A percentile compares a stretch with the other conserved stretches of the same genome.
These are phyloP conservation scores for Metschnikowia shivogae DNA, from an alignment of 805 yeast genomes.

Conservation along the genomic window DNA sequence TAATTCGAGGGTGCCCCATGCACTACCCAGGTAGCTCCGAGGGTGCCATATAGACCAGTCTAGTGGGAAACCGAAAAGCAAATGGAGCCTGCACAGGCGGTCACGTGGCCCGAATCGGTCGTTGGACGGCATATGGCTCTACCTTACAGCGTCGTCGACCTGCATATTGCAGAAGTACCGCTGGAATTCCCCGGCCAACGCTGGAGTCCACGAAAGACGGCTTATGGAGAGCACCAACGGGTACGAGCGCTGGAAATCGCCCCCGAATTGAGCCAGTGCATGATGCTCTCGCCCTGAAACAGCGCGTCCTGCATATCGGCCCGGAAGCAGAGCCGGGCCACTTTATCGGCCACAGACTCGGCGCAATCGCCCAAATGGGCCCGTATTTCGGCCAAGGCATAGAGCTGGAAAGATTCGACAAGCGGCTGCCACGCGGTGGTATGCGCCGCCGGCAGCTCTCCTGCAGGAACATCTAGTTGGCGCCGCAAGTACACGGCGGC, in stretches of 20 bases:
- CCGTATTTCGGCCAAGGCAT: slow-evolving; percentile 10
- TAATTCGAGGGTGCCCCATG: no score
- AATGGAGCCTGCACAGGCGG: no score
- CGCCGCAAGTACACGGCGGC: slow-evolving; percentile 35
- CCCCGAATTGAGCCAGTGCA: slow-evolving; percentile 10
- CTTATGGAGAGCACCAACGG: slow-evolving; percentile 6
- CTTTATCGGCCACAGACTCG: background rate
- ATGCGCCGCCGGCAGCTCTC: background rate
- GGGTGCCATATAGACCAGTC: no score
- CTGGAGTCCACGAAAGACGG: slow-evolving; percentile 3
- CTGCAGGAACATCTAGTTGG: no score
- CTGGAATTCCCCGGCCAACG: slow-evolving; percentile 11
- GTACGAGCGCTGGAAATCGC: background rate
- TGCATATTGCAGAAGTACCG: slow-evolving; percentile 15
- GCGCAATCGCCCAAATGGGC: background rate
- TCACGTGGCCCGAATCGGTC: no score
- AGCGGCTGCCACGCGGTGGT: background rate
- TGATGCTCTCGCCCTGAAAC: slow-evolving; percentile 8
- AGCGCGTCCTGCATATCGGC: background rate
- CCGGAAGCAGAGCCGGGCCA: background rate
- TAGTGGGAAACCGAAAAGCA: no score
- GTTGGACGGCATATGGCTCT: no score
- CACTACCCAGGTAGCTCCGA: no score
- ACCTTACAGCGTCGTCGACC: slow-evolving; percentile 1
- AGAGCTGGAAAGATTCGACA: background rate